Evolutionary conservation across 345 rosid species (phyloP).

Genomic region (Citrus unshiu): DNA sequence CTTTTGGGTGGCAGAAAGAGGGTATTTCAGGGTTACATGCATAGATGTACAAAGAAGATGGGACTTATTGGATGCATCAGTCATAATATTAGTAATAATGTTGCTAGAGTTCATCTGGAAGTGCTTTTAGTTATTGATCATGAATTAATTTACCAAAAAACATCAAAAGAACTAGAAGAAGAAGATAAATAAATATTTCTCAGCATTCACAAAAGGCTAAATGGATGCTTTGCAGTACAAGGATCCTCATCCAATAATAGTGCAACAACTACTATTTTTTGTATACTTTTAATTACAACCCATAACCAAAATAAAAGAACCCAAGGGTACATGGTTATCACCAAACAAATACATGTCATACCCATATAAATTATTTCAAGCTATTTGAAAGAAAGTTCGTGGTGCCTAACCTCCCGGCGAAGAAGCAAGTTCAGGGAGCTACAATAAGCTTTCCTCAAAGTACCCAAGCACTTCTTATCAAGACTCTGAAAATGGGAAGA

Average conservation of each 20-base stretch:
- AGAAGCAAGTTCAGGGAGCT: slow-evolving; percentile 95
- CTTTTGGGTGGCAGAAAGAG: neutral
- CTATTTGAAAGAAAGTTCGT: slow-evolving; percentile 6
- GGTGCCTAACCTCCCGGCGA: slow-evolving; percentile 85
- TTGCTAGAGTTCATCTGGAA: neutral
- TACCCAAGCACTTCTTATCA: slow-evolving; percentile 83
- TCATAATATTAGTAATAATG: neutral
- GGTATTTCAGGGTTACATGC: neutral
- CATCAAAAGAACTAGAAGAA: neutral
- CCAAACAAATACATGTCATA: neutral
- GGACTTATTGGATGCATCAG: neutral
- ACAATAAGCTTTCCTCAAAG: slow-evolving; percentile 96
- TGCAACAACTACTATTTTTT: neutral
- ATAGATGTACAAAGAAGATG: neutral
- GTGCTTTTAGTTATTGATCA: neutral
- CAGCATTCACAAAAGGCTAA: neutral
- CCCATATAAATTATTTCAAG: neutral
- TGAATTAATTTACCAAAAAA: neutral
- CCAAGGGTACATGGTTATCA: neutral
- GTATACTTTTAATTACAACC: neutral
- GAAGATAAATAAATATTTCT: neutral
- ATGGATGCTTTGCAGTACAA: neutral
- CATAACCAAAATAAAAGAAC: neutral
- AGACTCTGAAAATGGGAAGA: slow-evolving; percentile 57
- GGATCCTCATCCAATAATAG: neutral